phyloP scores from a whole-genome alignment of 2,329 filamentous ascomycete species.

The Colletotrichum orbiculare region DNA sequence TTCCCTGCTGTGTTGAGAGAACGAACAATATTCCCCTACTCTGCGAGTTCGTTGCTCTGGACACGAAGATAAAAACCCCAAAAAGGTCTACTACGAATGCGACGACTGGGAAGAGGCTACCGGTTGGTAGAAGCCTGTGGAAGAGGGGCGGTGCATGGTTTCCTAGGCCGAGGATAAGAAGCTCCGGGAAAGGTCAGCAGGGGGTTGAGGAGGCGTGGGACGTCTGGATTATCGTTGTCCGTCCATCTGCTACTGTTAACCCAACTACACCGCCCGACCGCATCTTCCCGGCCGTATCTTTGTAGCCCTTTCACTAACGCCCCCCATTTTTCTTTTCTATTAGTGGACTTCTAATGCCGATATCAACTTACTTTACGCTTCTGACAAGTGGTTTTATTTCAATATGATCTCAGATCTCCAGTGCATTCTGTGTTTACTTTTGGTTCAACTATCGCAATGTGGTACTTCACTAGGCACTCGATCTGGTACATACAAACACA shows the following conservation, averaged over 20 bases:
- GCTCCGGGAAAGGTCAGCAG: constrained; percentile 13
- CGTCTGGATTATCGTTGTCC: constrained; percentile 18
- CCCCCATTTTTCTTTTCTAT: constrained; percentile 58
- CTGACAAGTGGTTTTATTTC: background rate
- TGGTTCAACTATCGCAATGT: background rate
- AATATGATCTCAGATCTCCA: background rate
- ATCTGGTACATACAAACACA: background rate
- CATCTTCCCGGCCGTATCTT: constrained; percentile 35
- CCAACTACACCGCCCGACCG: constrained; percentile 21
- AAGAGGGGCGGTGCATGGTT: constrained; percentile 28
- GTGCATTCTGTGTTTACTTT: background rate
- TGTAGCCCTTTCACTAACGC: constrained; percentile 43
- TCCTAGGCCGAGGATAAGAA: constrained; percentile 16
- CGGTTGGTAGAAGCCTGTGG: constrained; percentile 31
- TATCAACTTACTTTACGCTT: constrained; percentile 61
- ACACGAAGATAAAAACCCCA: constrained; percentile 46
- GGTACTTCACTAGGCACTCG: background rate
- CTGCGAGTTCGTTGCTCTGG: constrained; percentile 51
- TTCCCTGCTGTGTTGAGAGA: constrained; percentile 55
- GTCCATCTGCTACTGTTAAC: constrained; percentile 34
- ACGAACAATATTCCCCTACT: constrained; percentile 56
- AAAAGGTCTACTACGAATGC: constrained; percentile 40
- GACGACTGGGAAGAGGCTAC: constrained; percentile 36
- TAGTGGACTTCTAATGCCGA: constrained; percentile 74
- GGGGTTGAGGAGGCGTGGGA: constrained; percentile 3